Conservation (phyloP, 1,284 basidiomycete species). For the Athelia psychrophila region DNA sequence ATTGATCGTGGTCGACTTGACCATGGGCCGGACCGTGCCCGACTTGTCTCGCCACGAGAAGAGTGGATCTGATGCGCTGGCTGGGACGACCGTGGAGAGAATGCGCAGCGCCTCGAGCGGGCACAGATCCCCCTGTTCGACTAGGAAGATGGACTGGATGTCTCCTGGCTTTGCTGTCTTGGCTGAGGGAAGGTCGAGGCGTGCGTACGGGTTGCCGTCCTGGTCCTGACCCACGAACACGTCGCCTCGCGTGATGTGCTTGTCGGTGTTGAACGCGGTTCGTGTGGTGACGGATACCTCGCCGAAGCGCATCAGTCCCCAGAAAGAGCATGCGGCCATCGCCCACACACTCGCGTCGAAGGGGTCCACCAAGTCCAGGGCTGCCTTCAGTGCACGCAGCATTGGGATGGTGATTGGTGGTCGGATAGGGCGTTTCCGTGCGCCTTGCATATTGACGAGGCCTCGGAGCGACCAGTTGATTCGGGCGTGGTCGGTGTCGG, state of each 20-base stretch:
- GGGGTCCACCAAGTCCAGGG: conserved; percentile 20
- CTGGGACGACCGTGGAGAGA: conserved; percentile 24
- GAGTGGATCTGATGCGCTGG: conserved; percentile 22
- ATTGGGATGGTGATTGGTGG: conserved; percentile 28
- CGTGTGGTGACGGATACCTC: conserved; percentile 25
- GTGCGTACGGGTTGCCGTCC: conserved; percentile 17
- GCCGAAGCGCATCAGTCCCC: conserved; percentile 33
- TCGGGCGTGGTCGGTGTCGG: conserved; percentile 10
- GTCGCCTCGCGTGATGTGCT: conserved; percentile 21
- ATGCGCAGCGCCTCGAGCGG: conserved; percentile 26
- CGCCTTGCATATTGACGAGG: conserved; percentile 20
- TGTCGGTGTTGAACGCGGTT: conserved; percentile 12
- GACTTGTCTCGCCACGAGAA: conserved; percentile 22
- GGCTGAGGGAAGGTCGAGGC: conserved; percentile 26
- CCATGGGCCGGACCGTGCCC: conserved; percentile 23
- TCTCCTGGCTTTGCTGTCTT: conserved; percentile 33
- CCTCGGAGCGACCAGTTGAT: conserved; percentile 29
- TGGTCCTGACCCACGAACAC: conserved; percentile 14
- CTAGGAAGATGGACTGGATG: conserved; percentile 24
- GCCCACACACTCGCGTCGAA: conserved; percentile 37
- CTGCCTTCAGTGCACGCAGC: conserved; percentile 16
- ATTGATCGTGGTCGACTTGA: conserved; percentile 18
- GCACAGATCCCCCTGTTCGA: conserved; percentile 20
- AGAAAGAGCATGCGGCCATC: conserved; percentile 29
- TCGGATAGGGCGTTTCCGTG: conserved; percentile 15